These are phyloP conservation scores for Cladosporium sp. DNA, from an alignment of 2,329 filamentous ascomycete species.

Conservation along the genomic window DNA sequence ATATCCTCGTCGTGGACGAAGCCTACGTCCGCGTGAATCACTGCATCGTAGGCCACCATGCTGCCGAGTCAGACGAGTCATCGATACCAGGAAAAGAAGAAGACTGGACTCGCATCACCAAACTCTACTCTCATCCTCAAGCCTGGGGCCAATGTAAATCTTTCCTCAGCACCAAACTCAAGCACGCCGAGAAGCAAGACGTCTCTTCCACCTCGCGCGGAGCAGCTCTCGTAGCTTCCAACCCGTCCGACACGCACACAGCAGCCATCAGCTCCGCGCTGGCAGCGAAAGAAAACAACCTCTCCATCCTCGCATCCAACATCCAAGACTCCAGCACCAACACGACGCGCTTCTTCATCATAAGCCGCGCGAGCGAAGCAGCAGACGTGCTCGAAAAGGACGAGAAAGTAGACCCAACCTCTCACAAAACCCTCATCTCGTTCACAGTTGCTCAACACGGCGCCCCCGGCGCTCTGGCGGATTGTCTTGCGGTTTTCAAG, in stretches of 20 bases:
- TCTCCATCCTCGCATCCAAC: constrained; percentile 64
- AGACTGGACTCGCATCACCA: constrained; percentile 60
- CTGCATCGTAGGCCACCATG: constrained; percentile 64
- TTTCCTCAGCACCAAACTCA: constrained; percentile 68
- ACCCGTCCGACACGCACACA: constrained; percentile 50
- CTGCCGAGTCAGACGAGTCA: neutral
- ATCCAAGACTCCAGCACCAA: constrained; percentile 75
- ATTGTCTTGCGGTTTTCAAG: constrained; percentile 75
- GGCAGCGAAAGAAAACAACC: constrained; percentile 63
- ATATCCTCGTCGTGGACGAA: constrained; percentile 75
- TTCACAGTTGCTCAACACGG: constrained; percentile 74
- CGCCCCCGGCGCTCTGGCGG: constrained; percentile 75
- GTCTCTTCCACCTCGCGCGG: constrained; percentile 81
- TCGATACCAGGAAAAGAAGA: neutral
- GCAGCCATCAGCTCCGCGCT: constrained; percentile 76
- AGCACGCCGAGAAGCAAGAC: constrained; percentile 73
- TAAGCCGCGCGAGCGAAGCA: constrained; percentile 37
- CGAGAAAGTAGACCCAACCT: neutral
- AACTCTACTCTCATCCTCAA: constrained; percentile 89
- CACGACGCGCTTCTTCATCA: constrained; percentile 72
- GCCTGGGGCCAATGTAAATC: constrained; percentile 85
- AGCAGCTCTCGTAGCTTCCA: constrained; percentile 66
- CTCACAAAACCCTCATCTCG: constrained; percentile 67
- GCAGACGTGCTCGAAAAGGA: neutral
- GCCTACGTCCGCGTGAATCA: constrained; percentile 85